These are phyloP conservation scores for Capsicum baccatum DNA, from an alignment of 257 asterid species.

Conservation along the genomic window DNA sequence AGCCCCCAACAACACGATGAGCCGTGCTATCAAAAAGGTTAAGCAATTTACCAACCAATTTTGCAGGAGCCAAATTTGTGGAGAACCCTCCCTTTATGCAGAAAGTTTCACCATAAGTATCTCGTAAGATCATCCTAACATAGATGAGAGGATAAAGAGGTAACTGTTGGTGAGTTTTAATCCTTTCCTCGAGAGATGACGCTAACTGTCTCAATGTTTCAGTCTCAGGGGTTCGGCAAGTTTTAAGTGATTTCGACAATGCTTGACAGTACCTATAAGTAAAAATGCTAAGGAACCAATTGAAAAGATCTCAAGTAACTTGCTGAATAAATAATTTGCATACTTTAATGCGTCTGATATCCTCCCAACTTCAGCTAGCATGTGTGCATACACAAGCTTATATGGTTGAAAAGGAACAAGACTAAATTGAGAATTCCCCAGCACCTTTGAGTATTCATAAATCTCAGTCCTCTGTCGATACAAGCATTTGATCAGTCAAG, in stretches of 20 bases:
- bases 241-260: no score
- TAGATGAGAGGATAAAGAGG: no score
- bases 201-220: no score
- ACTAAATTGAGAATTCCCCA: no score
- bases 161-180: no score
- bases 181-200: no score
- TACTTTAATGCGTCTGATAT: constrained; percentile 89
- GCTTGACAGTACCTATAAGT: no score
- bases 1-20: constrained; percentile 79
- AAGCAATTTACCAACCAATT: constrained; percentile 78
- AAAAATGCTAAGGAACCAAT: no score
- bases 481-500: constrained; percentile 26
- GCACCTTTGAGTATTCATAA: no score
- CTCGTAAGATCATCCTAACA: no score
- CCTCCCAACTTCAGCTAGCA: constrained; percentile 98
- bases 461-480: no score
- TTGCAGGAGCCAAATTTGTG: constrained; percentile 78
- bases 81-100: constrained; percentile 90
- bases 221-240: no score
- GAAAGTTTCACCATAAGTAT: constrained; percentile 32
- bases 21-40: constrained; percentile 85
- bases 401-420: constrained; percentile 97
- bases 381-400: constrained; percentile 85
- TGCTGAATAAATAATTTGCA: not conserved
- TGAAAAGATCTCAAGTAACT: not conserved